phyloP scores from a whole-genome alignment of 2,329 filamentous ascomycete genomes.

The Chalaropsis ovoidea region DNA sequence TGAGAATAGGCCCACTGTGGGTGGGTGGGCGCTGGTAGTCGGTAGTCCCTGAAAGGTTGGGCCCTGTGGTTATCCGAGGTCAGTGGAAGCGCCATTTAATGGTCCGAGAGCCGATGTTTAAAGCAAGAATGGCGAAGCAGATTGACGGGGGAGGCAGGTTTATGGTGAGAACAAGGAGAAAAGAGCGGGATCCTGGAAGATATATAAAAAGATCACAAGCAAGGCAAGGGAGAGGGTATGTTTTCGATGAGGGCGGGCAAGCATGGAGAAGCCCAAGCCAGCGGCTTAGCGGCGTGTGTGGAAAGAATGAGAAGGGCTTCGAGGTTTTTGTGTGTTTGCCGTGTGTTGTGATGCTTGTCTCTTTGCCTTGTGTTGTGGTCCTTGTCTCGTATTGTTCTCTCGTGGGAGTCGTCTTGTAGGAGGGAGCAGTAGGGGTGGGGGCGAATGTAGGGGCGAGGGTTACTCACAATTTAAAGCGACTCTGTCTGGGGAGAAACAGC shows the following conservation, averaged over 20 bases:
- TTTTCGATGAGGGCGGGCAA: not conserved
- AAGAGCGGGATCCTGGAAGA: too few relatives aligned
- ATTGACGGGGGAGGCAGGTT: not conserved
- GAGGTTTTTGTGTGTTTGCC: not conserved
- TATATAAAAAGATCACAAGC: constrained; percentile 20
- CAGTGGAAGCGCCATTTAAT: constrained; percentile 15
- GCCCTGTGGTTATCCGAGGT: constrained; percentile 14
- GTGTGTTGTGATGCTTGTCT: too few relatives aligned
- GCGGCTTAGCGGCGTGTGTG: not conserved
- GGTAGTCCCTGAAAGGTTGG: constrained; percentile 6
- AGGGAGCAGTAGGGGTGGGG: not conserved
- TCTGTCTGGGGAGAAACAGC: not conserved
- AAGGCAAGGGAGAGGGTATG: constrained; percentile 3
- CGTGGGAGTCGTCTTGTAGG: not conserved
- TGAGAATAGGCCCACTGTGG: constrained; percentile 9
- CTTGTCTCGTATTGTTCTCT: not conserved
- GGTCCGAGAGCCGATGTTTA: constrained; percentile 12
- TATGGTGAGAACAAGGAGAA: constrained; percentile 1
- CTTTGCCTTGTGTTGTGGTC: not conserved
- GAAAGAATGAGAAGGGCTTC: not conserved
- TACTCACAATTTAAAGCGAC: constrained; percentile 1
- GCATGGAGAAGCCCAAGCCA: not conserved
- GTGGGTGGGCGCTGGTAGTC: not conserved
- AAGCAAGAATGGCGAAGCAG: constrained; percentile 4
- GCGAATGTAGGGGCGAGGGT: not conserved